Evolutionary conservation across 331 rosid genomes (phyloP), one percentile per base, ranked within the genome.

Genomic region (Acacia concinna): DNA sequence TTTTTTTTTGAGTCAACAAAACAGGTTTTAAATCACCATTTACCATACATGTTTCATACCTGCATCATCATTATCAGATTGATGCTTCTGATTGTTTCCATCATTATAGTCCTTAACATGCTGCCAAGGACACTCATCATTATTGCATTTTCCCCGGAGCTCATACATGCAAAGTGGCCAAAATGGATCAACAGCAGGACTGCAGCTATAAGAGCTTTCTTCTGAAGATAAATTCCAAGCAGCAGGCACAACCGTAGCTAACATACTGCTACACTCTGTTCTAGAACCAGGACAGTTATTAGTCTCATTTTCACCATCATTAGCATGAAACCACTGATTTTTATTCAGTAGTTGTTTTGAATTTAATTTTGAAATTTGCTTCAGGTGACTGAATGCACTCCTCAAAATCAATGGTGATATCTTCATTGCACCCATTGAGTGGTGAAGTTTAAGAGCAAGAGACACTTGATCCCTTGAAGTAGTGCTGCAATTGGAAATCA

Each of bases 131-230:
- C 98, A 95, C 83, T 91, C 97, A 20, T 95, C 96, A 84, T 95
- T 89, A 93, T 95, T 95, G 93, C 99, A 95, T 86, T 93, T 95
- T 85, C 99, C 99, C 78, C 99, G 97, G 57, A 95, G 98, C 76
- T 93, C 99, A 88, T 76, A 95, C 93, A 91, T 86, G 88, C 99
- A 95, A 79, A 93, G 97, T 1, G 99, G 99, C 97, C 94, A 90
- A 83, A 88, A 90, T 4, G 96, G 94, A 80, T 95, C 98, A 81
- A 95, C 88, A 10, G 86, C 74, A 56, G 88, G 73, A 75, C 86
- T 87, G 83, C 82, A 74, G 70, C 87, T 83, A 81, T 90, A 91
- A 80, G 93, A 88, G 78, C 94, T 89, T 79, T 90, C 94, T 69
- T 81, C 88, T 41, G 82, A 81, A 65, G 72, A 76, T 52, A 89